Evolutionary conservation across 257 asterid genomes (phyloP).

Genomic region (Nyctanthes arbortristis): DNA sequence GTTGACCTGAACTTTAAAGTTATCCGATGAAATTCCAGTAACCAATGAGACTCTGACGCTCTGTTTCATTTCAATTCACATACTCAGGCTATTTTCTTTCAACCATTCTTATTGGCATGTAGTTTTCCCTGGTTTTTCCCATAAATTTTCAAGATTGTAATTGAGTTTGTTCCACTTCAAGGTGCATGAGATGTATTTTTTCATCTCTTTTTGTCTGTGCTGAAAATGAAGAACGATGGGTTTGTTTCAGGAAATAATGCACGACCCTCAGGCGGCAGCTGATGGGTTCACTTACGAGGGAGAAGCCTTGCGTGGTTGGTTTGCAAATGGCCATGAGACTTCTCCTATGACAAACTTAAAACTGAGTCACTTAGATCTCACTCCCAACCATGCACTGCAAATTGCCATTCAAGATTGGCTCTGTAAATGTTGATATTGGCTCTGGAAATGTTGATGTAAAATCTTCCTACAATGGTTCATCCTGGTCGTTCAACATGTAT

Average conservation of each 20-base stretch:
- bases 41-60: too few species aligned
- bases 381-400: slow-evolving; percentile 68
- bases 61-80: too few species aligned
- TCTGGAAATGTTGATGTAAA: not conserved
- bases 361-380: slow-evolving; percentile 47
- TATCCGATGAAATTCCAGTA: too few species aligned
- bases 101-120: too few species aligned
- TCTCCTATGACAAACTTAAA: slow-evolving; percentile 90
- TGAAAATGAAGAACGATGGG: too few species aligned
- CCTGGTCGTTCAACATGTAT: slow-evolving; percentile 14
- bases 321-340: slow-evolving; percentile 61
- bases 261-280: slow-evolving; percentile 85
- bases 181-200: not conserved
- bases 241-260: slow-evolving; percentile 82
- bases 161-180: not conserved
- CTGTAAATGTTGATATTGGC: slow-evolving; percentile 38
- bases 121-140: too few species aligned
- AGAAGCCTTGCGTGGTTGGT: slow-evolving; percentile 80
- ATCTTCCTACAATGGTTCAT: not conserved
- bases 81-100: too few species aligned
- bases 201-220: not conserved
- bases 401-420: slow-evolving; percentile 79
- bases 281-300: slow-evolving; percentile 94
- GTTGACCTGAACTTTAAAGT: not conserved
- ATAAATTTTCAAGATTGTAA: too few species aligned